Percentiles rank a stretch among this genome's conserved stretches.
phyloP scores from a whole-genome alignment of 805 yeast species.

The Ogataea chonburiensis region DNA sequence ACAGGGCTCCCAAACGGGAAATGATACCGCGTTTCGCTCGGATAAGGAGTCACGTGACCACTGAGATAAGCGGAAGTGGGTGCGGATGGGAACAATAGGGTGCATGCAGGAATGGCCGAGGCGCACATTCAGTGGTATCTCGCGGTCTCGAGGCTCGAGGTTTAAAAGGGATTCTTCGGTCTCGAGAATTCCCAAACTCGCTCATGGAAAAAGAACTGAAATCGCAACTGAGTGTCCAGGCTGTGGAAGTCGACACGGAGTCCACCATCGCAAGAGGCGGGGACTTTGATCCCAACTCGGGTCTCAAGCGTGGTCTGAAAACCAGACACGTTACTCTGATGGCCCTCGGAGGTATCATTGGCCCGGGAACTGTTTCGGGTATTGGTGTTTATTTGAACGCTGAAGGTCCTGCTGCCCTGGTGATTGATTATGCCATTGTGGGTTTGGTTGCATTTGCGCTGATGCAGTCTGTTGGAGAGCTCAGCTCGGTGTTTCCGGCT shows the following conservation, averaged over 20 bases:
- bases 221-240: neutral
- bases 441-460: constrained; percentile 51
- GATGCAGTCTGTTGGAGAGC: constrained; percentile 53
- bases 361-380: constrained; percentile 54
- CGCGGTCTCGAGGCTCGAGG: too few relatives aligned
- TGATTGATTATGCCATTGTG: constrained; percentile 47
- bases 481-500: constrained; percentile 43
- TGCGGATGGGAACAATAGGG: constrained; percentile 1
- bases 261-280: too few relatives aligned
- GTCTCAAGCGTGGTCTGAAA: constrained; percentile 46
- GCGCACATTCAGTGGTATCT: too few relatives aligned
- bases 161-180: too few relatives aligned
- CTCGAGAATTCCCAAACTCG: too few relatives aligned
- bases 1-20: too few relatives aligned
- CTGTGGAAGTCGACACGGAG: too few relatives aligned
- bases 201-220: constrained; percentile 5
- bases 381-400: constrained; percentile 42
- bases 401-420: constrained; percentile 50
- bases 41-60: neutral
- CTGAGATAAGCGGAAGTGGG: neutral
- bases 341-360: constrained; percentile 55
- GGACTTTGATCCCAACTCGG: constrained; percentile 30
- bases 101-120: too few relatives aligned
- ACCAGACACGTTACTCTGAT: constrained; percentile 51
- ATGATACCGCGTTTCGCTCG: neutral